Percentiles rank a stretch among this genome's conserved stretches.
phyloP scores from a whole-genome alignment of 1,284 basidiomycete genomes.

The Melampsora americana region DNA sequence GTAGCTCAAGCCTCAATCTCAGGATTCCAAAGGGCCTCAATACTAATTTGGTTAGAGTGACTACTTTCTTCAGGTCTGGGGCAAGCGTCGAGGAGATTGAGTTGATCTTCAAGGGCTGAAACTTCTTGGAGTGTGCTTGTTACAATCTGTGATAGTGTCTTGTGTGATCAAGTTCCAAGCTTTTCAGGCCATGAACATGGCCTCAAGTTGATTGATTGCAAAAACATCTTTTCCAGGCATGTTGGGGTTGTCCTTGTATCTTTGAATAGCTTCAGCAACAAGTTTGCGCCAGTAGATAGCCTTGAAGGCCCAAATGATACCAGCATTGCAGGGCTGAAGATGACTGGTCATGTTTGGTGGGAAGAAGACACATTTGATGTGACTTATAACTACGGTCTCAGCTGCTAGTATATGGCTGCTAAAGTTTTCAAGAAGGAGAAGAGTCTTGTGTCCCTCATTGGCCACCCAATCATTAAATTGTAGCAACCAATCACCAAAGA shows the following conservation, averaged over 20 bases:
- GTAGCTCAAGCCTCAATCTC: too few relatives aligned
- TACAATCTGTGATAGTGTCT: not conserved
- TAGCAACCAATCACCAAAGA: slow-evolving; percentile 2
- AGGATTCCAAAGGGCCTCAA: too few relatives aligned
- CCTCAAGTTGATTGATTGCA: not conserved
- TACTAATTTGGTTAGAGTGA: too few relatives aligned
- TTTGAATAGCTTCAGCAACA: not conserved
- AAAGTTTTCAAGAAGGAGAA: not conserved
- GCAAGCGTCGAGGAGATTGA: too few relatives aligned
- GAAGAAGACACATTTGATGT: not conserved
- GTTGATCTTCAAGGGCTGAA: too few relatives aligned
- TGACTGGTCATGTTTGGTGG: not conserved
- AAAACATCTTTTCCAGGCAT: not conserved
- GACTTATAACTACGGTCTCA: not conserved
- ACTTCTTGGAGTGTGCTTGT: not conserved
- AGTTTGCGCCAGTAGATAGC: not conserved
- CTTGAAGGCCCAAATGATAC: too few relatives aligned
- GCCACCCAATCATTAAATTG: not conserved
- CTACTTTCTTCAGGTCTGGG: too few relatives aligned
- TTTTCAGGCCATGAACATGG: not conserved
- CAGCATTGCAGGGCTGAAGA: not conserved
- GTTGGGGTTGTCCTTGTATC: not conserved
- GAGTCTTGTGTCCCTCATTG: not conserved
- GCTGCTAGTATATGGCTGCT: not conserved
- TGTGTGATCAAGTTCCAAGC: slow-evolving; percentile 2